Base-by-base conservation (phyloP, 2,329 filamentous ascomycete genomes). In the Paracorniculantispora psalliotae region DNA sequence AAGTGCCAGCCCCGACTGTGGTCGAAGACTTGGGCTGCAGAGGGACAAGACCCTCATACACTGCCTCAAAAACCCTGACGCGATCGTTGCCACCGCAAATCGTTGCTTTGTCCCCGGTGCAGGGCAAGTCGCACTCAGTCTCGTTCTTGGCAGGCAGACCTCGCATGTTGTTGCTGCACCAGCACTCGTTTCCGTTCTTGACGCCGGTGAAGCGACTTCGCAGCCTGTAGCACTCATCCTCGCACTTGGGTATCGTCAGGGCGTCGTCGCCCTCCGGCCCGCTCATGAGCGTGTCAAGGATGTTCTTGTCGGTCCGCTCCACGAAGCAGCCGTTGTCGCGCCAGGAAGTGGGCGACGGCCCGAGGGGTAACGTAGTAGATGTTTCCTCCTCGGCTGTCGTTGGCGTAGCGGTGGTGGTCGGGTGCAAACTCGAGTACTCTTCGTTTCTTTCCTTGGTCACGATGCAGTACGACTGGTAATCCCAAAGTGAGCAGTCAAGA, bases 281-380 rank as follows among this genome's bases (percentile, higher is more conserved):
- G 55, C 63, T 66, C 28, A 76, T 68, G 66, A 48, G 68, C 54
- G 65, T 67, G 66, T 67, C 65, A 65, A 69, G 62, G 68, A 59
- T 61, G 64, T 59, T 68, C 59, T 60, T 63, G 64, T 57, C 61
- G 35, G 48, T 30, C 67, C 68, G 25, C 58, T 78, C 73, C 33
- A 67, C 69, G 61, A 75, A 77, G 60, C 75, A 78, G 49, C 75
- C 75, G 51, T 70, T 60, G 23, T 70, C 60, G 13, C 47, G 53
- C 65, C 62, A 66, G 26, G 59, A 52, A 8, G 61, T 63, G 13
- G 62, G 61, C 12, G 64, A 65, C 9, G 65, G 65, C 10, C 48
- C 44, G 0, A 50, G 52, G 2, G 54, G 59, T 21, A 43, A 35
- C 13, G n/a, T 50, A 33, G 19, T 60, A 44, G 44, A 60, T 19